phyloP scores from a whole-genome alignment of 2,329 filamentous ascomycete species.

The Botrytis galanthina region DNA sequence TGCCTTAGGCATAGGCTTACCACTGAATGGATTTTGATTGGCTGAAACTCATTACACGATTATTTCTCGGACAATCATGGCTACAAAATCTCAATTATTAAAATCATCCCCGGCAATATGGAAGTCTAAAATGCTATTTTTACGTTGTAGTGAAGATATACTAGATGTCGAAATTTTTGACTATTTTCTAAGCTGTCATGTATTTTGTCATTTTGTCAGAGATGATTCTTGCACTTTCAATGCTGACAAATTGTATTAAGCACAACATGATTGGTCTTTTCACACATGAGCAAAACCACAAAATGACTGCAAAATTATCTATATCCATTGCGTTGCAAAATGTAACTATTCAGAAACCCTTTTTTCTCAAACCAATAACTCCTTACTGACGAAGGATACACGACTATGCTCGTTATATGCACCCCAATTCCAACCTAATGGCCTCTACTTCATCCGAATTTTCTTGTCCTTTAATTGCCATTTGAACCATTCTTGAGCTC shows the following conservation, averaged over 20 bases:
- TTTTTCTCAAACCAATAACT: constrained; percentile 8
- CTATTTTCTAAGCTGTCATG: background rate
- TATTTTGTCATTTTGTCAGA: background rate
- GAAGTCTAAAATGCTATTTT: background rate
- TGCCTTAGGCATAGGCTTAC: constrained; percentile 21
- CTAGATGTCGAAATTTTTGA: background rate
- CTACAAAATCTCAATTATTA: background rate
- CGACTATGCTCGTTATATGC: constrained; percentile 1
- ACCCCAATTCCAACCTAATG: background rate
- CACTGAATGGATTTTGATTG: constrained; percentile 17
- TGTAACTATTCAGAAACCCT: constrained; percentile 1
- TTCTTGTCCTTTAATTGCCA: constrained; percentile 3
- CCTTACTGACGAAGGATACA: background rate
- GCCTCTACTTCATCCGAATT: too few species aligned
- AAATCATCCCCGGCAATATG: background rate
- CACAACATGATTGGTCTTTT: constrained; percentile 1
- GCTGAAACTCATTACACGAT: constrained; percentile 8
- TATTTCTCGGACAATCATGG: constrained; percentile 14
- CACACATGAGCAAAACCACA: background rate
- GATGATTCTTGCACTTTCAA: too few species aligned
- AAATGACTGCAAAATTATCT: background rate
- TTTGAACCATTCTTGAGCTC: constrained; percentile 39
- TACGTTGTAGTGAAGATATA: background rate
- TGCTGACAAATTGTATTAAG: constrained; percentile 6
- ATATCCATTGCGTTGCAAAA: background rate